Conservation (phyloP, 257 asterid species). For the Nyctanthes arbortristis region DNA sequence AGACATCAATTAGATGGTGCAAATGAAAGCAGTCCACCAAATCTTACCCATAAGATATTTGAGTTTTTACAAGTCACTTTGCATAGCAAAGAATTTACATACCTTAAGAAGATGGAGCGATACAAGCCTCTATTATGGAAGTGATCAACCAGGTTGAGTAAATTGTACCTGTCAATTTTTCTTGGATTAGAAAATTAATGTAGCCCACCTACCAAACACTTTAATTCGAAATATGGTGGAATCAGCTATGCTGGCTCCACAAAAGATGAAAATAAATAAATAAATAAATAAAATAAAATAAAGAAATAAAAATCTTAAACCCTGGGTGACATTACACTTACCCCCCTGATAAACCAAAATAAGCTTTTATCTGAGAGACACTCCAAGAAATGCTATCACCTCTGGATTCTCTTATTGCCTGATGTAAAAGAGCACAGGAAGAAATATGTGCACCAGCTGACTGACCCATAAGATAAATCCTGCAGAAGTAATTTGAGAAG, state of each 20-base stretch:
- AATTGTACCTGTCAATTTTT: constrained; percentile 68
- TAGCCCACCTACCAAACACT: constrained; percentile 6
- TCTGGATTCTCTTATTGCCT: constrained; percentile 79
- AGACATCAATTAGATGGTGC: constrained; percentile 12
- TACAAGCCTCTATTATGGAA: constrained; percentile 89
- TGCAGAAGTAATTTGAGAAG: constrained; percentile 25
- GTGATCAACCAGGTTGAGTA: constrained; percentile 82
- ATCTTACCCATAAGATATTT: neutral
- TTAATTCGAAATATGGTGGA: constrained; percentile 11
- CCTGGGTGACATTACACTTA: constrained; percentile 37
- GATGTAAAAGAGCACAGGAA: constrained; percentile 80
- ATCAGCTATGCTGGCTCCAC: constrained; percentile 8
- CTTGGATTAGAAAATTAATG: constrained; percentile 3
- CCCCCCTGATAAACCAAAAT: constrained; percentile 99
- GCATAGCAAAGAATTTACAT: constrained; percentile 12
- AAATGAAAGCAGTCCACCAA: constrained; percentile 9
- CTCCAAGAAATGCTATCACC: constrained; percentile 80
- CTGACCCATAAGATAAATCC: constrained; percentile 95
- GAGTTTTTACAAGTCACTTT: constrained; percentile 3
- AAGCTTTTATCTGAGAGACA: constrained; percentile 80
- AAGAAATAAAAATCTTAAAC: too few species aligned
- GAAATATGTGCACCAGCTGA: constrained; percentile 99
- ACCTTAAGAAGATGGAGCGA: constrained; percentile 93
- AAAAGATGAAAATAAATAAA: constrained; percentile 11
- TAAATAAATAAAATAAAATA: too few species aligned